phyloP scores from a whole-genome alignment of 768 basidiomycete genomes.

The Lactarius vividus region DNA sequence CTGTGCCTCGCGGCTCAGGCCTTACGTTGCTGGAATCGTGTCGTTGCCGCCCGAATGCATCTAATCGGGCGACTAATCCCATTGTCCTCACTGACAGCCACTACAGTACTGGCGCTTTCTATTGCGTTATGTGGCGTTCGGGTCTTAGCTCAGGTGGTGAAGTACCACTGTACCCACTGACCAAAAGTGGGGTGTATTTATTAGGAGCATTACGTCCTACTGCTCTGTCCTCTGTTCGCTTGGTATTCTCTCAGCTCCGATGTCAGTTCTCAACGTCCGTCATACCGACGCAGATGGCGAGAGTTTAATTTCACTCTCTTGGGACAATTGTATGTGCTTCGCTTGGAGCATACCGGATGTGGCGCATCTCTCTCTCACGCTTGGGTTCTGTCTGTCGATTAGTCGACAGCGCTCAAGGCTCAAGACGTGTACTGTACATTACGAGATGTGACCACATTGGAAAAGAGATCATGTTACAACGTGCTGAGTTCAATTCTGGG shows the following conservation, averaged over 20 bases:
- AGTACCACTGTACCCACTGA: not conserved
- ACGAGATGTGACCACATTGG: not conserved
- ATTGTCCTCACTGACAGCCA: not conserved
- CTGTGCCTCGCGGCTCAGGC: constrained; percentile 1
- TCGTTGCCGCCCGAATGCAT: constrained; percentile 9
- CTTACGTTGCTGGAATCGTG: not conserved
- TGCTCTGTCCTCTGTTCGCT: not conserved
- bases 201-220: not conserved
- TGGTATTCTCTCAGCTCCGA: not conserved
- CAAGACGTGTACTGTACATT: not conserved
- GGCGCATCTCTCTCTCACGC: constrained; percentile 9
- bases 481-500: not conserved
- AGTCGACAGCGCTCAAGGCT: not conserved
- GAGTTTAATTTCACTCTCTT: constrained; percentile 10
- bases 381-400: not conserved
- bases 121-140: constrained; percentile 1
- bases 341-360: constrained; percentile 8
- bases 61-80: constrained; percentile 3
- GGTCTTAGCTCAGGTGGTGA: not conserved
- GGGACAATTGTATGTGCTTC: constrained; percentile 4
- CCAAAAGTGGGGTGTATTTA: not conserved
- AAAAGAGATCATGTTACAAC: not conserved
- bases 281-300: not conserved
- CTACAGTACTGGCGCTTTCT: not conserved
- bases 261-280: not conserved